These are phyloP conservation scores for Magnaporthiopsis poae DNA, from an alignment of 2,329 filamentous ascomycete genomes.

Conservation along the genomic window DNA sequence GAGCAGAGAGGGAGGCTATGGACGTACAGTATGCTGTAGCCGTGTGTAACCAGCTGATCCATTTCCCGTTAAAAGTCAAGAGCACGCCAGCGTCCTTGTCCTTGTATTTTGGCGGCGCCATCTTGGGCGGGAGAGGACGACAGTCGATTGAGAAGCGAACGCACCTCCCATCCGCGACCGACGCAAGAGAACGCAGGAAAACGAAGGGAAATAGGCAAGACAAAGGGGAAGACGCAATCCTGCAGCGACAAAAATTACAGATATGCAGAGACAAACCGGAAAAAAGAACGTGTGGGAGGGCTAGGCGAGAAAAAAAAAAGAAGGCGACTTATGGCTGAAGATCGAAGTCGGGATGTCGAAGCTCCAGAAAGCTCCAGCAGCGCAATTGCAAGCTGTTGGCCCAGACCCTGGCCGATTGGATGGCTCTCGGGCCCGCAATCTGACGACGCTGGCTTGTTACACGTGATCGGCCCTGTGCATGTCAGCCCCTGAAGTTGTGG, in stretches of 20 bases:
- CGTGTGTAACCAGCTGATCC: conserved; percentile 85
- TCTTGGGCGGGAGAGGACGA: background rate
- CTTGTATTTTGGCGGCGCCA: conserved; percentile 39
- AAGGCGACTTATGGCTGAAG: background rate
- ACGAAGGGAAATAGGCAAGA: background rate
- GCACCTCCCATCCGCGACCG: background rate
- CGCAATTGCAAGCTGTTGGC: background rate
- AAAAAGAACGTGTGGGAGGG: background rate
- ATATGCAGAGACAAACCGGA: background rate
- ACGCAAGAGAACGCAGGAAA: background rate
- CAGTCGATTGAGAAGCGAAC: background rate
- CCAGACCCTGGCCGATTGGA: background rate
- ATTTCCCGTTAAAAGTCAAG: conserved; percentile 68
- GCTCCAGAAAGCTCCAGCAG: background rate
- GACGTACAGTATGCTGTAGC: conserved; percentile 65
- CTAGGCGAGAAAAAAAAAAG: background rate
- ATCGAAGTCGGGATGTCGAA: background rate
- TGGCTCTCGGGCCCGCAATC: background rate
- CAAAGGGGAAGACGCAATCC: background rate
- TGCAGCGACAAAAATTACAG: background rate
- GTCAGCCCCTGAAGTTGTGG: background rate
- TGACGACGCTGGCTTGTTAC: background rate
- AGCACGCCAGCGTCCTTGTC: conserved; percentile 54
- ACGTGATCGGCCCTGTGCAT: background rate
- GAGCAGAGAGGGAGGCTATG: background rate